Conservation (phyloP, 148 eudicot genomes). For the Cornus controversa region DNA sequence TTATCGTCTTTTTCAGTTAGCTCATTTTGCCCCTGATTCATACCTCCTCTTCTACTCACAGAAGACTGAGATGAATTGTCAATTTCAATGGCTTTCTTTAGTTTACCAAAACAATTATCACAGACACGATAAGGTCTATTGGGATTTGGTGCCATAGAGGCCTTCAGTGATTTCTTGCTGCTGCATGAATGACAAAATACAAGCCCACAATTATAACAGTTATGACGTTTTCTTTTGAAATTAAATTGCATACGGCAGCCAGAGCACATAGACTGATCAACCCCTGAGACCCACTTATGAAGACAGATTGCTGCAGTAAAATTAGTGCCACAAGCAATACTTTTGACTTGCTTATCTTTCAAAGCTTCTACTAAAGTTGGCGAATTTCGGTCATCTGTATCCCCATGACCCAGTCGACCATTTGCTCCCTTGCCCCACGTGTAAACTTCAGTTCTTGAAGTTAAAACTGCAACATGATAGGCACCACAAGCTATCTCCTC, state of each 20-base stretch:
- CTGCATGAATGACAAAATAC: conserved; percentile 97
- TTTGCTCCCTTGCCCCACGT: conserved; percentile 99
- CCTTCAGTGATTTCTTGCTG: conserved; percentile 88
- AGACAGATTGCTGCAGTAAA: conserved; percentile 95
- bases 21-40: conserved; percentile 53
- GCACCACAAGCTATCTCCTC: conserved; percentile 98
- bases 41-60: conserved; percentile 67
- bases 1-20: conserved; percentile 68
- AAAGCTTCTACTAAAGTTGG: conserved; percentile 87
- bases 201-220: conserved; percentile 94
- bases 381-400: conserved; percentile 67
- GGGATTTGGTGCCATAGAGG: conserved; percentile 97
- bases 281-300: conserved; percentile 99
- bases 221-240: conserved; percentile 97
- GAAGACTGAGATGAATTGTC: conserved; percentile 66
- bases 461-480: conserved; percentile 85
- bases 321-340: conserved; percentile 90
- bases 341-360: conserved; percentile 93
- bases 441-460: conserved; percentile 90
- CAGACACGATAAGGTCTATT: conserved; percentile 96
- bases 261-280: conserved; percentile 97
- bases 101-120: conserved; percentile 77
- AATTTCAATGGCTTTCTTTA: conserved; percentile 69
- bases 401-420: conserved; percentile 97
- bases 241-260: conserved; percentile 92